Evolutionary conservation across 306 rosid species (phyloP).

Genomic region (Castanea mollissima): DNA sequence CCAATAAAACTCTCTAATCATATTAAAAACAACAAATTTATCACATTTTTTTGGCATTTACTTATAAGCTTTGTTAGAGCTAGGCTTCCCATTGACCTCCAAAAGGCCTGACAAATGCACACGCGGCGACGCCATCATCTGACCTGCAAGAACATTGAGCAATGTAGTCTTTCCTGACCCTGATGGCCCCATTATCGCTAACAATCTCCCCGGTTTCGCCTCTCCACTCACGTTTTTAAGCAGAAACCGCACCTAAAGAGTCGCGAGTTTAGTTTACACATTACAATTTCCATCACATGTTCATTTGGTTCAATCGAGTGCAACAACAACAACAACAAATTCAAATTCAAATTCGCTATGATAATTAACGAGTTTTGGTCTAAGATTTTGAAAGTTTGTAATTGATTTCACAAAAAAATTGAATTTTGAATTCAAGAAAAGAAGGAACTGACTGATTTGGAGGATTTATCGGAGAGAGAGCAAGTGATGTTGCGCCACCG

Average conservation of each 20-base stretch:
- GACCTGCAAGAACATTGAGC: slow-evolving; percentile 85
- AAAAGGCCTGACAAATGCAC: slow-evolving; percentile 67
- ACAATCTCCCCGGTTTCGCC: slow-evolving; percentile 79
- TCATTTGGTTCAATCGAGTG: background rate
- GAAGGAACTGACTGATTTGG: slow-evolving; percentile 50
- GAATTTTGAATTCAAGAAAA: background rate
- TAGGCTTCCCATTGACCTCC: slow-evolving; percentile 74
- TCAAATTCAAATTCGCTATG: too few relatives aligned
- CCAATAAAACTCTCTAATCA: slow-evolving; percentile 3
- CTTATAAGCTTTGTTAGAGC: slow-evolving; percentile 63
- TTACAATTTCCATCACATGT: background rate
- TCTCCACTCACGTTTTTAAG: slow-evolving; percentile 75
- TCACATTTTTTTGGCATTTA: slow-evolving; percentile 21
- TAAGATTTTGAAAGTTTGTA: too few relatives aligned
- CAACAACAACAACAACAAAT: background rate
- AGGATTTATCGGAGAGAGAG: slow-evolving; percentile 63
- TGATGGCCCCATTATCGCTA: slow-evolving; percentile 98
- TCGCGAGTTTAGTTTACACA: background rate
- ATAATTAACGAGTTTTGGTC: too few relatives aligned
- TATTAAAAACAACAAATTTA: slow-evolving; percentile 13
- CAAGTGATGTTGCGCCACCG: slow-evolving; percentile 77
- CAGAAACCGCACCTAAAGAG: slow-evolving; percentile 62
- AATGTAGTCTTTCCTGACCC: slow-evolving; percentile 96
- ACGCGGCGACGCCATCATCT: slow-evolving; percentile 62
- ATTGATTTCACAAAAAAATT: background rate